phyloP scores from a whole-genome alignment of 345 rosid species.

The Gossypium bickii region DNA sequence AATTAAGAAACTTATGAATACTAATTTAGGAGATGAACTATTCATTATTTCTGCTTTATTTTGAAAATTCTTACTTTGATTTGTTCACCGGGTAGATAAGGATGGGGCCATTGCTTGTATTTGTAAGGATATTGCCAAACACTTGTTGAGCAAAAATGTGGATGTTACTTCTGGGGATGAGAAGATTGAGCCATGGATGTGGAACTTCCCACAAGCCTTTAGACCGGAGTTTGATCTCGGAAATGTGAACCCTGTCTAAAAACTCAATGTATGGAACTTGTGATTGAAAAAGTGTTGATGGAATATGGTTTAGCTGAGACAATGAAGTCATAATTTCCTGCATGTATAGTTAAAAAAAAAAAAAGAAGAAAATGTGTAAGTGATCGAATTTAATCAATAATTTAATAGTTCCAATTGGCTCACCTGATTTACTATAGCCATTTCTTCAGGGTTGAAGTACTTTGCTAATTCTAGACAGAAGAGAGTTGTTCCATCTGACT shows the following conservation, averaged over 20 bases:
- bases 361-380: slow-evolving; percentile 7
- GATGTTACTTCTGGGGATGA: slow-evolving; percentile 72
- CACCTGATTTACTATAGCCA: slow-evolving; percentile 51
- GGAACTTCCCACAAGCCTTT: slow-evolving; percentile 98
- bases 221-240: slow-evolving; percentile 73
- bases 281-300: slow-evolving; percentile 65
- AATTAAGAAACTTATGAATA: slow-evolving; percentile 19
- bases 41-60: neutral
- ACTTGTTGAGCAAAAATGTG: slow-evolving; percentile 63
- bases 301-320: slow-evolving; percentile 58
- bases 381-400: neutral
- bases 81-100: slow-evolving; percentile 88
- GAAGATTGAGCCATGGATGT: slow-evolving; percentile 97
- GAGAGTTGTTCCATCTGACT: slow-evolving; percentile 68
- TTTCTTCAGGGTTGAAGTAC: slow-evolving; percentile 46
- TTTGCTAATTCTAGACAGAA: slow-evolving; percentile 89
- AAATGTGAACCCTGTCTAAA: slow-evolving; percentile 87
- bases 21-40: slow-evolving; percentile 5
- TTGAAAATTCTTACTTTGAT: slow-evolving; percentile 55
- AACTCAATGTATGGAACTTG: slow-evolving; percentile 76
- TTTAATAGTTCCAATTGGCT: slow-evolving; percentile 6
- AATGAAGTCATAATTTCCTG: slow-evolving; percentile 66
- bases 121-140: slow-evolving; percentile 66
- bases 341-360: slow-evolving; percentile 8
- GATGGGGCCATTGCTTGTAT: slow-evolving; percentile 92